These are phyloP conservation scores for Phellinidium pouzarii DNA, from an alignment of 1,284 basidiomycete genomes.

Conservation along the genomic window DNA sequence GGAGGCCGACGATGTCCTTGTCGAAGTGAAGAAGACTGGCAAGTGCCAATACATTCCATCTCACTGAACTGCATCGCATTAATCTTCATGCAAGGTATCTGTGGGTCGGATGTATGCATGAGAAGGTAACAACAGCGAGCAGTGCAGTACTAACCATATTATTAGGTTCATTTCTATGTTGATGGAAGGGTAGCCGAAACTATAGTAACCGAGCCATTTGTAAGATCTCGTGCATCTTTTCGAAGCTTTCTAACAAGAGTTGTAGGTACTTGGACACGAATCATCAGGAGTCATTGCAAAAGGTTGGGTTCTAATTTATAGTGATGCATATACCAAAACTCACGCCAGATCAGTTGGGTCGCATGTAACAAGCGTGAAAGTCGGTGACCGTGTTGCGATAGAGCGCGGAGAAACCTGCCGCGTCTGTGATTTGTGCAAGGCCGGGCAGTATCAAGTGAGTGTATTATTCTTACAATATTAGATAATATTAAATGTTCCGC, in stretches of 20 bases:
- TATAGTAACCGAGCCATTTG: slow-evolving; percentile 74
- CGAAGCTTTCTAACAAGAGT: slow-evolving; percentile 2
- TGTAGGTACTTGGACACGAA: slow-evolving; percentile 50
- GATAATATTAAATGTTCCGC: slow-evolving; percentile 10
- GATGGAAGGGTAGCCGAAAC: slow-evolving; percentile 77
- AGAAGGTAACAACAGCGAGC: slow-evolving; percentile 5
- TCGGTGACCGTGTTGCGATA: slow-evolving; percentile 81
- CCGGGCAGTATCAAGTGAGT: slow-evolving; percentile 70
- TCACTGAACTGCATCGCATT: not conserved
- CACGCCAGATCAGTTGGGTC: slow-evolving; percentile 49
- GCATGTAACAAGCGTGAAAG: slow-evolving; percentile 65
- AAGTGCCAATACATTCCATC: slow-evolving; percentile 22
- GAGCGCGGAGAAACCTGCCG: slow-evolving; percentile 78
- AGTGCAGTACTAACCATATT: slow-evolving; percentile 16
- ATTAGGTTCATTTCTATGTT: slow-evolving; percentile 67
- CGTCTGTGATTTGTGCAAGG: slow-evolving; percentile 67
- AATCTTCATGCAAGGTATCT: slow-evolving; percentile 56
- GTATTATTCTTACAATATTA: not conserved
- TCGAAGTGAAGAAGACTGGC: slow-evolving; percentile 91
- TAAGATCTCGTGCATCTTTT: slow-evolving; percentile 21
- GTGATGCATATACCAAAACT: not conserved
- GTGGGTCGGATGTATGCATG: slow-evolving; percentile 72
- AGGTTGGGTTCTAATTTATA: slow-evolving; percentile 23
- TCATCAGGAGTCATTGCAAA: slow-evolving; percentile 43
- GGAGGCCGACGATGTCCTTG: slow-evolving; percentile 73